A percentile compares a stretch with the other conserved stretches of the same genome.
Conservation (phyloP, 495 filamentous ascomycete genomes). For the Penicillium egyptiacum region DNA sequence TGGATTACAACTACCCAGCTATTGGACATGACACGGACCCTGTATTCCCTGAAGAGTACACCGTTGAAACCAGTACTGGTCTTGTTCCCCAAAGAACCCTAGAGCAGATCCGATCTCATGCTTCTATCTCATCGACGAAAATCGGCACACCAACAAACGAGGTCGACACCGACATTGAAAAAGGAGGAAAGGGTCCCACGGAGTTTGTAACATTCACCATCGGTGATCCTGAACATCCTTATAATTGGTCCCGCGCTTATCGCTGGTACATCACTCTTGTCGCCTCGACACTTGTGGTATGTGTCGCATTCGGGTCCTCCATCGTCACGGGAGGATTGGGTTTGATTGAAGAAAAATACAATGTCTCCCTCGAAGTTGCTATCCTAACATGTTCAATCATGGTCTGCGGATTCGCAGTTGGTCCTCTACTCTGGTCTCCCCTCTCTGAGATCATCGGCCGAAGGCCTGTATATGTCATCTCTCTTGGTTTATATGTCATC, state of each 20-base stretch:
- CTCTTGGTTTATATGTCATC: conserved; percentile 50
- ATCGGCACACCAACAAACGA: neutral
- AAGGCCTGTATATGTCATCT: conserved; percentile 53
- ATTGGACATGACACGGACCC: conserved; percentile 23
- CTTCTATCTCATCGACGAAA: conserved; percentile 13
- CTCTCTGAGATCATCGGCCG: conserved; percentile 78
- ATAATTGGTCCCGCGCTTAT: conserved; percentile 49
- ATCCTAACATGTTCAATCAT: conserved; percentile 52
- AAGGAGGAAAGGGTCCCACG: conserved; percentile 15
- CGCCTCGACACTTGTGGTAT: conserved; percentile 55
- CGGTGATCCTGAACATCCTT: conserved; percentile 52
- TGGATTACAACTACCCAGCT: conserved; percentile 34
- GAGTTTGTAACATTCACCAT: conserved; percentile 38
- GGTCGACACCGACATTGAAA: conserved; percentile 23
- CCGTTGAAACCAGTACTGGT: conserved; percentile 33
- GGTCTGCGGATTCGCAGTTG: conserved; percentile 47
- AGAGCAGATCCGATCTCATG: conserved; percentile 24
- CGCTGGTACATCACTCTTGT: conserved; percentile 62
- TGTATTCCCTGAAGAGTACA: conserved; percentile 37
- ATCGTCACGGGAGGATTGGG: conserved; percentile 63
- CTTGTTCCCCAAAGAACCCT: conserved; percentile 31
- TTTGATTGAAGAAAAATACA: conserved; percentile 57
- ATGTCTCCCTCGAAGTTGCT: conserved; percentile 62
- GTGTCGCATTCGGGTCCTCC: conserved; percentile 54
- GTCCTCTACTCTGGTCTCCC: conserved; percentile 60